Evolutionary conservation across 371 early-diverging fungal genomes (phyloP).

Genomic region (Fennellomyces sp.): DNA sequence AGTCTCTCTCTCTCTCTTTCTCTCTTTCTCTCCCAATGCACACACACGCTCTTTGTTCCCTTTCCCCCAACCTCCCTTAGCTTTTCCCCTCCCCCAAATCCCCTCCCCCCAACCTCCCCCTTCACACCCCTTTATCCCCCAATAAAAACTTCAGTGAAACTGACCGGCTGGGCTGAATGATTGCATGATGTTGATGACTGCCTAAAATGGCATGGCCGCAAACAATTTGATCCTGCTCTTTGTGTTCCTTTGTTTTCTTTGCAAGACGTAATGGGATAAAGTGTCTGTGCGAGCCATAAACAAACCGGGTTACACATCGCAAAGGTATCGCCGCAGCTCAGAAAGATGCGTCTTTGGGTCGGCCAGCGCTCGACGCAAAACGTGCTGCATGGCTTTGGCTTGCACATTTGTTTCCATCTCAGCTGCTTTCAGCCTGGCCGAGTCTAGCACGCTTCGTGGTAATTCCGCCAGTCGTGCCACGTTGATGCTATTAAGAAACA

Average conservation of each 20-base stretch:
- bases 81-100: neutral
- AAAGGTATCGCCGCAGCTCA: neutral
- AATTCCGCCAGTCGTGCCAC: conserved; percentile 82
- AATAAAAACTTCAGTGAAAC: neutral
- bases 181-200: neutral
- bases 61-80: neutral
- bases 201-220: too few species aligned
- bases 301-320: neutral
- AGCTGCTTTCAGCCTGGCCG: conserved; percentile 61
- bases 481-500: conserved; percentile 58
- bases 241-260: too few species aligned
- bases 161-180: neutral
- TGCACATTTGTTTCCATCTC: conserved; percentile 41
- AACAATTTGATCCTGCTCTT: too few species aligned
- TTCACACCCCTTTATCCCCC: neutral
- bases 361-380: neutral
- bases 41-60: neutral
- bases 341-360: neutral
- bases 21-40: neutral
- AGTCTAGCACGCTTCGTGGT: conserved; percentile 53
- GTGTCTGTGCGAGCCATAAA: too few species aligned
- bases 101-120: neutral
- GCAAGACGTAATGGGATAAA: too few species aligned
- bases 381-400: neutral
- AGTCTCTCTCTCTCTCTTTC: neutral